phyloP scores from a whole-genome alignment of 495 filamentous ascomycete genomes.

The Friedmanniomyces endolithicus region DNA sequence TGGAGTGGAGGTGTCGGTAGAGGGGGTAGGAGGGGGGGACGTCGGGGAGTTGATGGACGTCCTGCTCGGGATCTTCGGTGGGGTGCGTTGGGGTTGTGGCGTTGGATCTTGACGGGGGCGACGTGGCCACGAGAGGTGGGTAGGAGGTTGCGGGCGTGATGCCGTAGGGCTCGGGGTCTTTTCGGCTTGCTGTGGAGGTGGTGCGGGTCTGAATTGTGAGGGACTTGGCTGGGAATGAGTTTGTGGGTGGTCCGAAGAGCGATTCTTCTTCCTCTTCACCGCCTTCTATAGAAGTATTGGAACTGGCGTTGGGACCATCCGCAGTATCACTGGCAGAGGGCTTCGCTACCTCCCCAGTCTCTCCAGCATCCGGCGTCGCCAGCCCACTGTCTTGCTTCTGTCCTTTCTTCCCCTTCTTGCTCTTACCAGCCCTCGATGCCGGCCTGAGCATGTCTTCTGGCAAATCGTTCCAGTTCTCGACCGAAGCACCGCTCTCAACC shows the following conservation, averaged over 20 bases:
- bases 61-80: too few species aligned
- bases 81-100: not conserved
- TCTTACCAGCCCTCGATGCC: not conserved
- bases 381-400: not conserved
- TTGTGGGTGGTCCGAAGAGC: slow-evolving; percentile 33
- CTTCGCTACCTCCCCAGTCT: not conserved
- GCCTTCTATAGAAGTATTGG: not conserved
- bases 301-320: not conserved
- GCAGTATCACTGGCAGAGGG: not conserved
- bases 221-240: slow-evolving; percentile 11
- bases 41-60: slow-evolving; percentile 23
- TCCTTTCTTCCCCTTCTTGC: slow-evolving; percentile 4
- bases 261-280: slow-evolving; percentile 24
- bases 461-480: slow-evolving; percentile 19
- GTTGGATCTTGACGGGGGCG: slow-evolving; percentile 11
- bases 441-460: slow-evolving; percentile 20
- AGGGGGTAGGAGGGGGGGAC: slow-evolving; percentile 47
- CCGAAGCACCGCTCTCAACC: not conserved
- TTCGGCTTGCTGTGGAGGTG: not conserved
- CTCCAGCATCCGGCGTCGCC: not conserved
- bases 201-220: not conserved
- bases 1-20: slow-evolving; percentile 64
- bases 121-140: slow-evolving; percentile 34
- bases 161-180: slow-evolving; percentile 26
- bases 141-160: slow-evolving; percentile 52